Base-by-base conservation (phyloP, 1,284 basidiomycete genomes). In the Apiotrichum sp. region DNA sequence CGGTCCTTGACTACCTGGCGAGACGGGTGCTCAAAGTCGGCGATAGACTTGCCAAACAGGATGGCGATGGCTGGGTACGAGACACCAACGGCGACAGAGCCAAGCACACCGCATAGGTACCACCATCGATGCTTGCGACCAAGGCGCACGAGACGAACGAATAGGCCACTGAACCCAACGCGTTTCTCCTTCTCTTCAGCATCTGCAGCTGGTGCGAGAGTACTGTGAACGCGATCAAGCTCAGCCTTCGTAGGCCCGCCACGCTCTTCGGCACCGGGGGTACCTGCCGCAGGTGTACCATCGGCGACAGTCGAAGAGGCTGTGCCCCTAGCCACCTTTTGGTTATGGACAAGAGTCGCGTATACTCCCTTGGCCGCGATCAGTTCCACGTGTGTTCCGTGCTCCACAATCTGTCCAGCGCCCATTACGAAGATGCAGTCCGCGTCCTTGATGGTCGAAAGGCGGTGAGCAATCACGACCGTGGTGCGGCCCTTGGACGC, bases 401-500 rank as follows among this genome's bases (percentile, higher is more conserved):
- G 78, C 75, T 97, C 93, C 51, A 97, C 76, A 41, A 97, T 83
- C 45, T 83, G 76, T 1, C 92, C 89, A 4, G 85, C 84, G 56
- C 88, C 89, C 84, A 93, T 88, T 53, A 93, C 91, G 62, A 87
- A 87, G 64, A 97, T 97, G 64, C 85, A 80, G 77, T 91, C 73
- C 10, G 77, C 76, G 39, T 74, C 68, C 55, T 64, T 64, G 62
- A 73, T 67, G 22, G 72, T 73, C 10, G 78, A 77, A 2, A 81
- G 72, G 7, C 80, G 73, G 67, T 79, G 77, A 40, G 77, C 79
- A 60, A 81, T 78, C 46, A 76, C 75, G 53, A 81, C 77, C 22
- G 76, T 79, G 0, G 79, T 81, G 41, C 77, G 71, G 32, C 80
- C 81, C 38, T 83, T 82, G 10, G 89, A 81, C 53, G 93, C 93